These are phyloP conservation scores for Starmera dryadoides DNA, from an alignment of 805 yeast species.

Conservation along the genomic window DNA sequence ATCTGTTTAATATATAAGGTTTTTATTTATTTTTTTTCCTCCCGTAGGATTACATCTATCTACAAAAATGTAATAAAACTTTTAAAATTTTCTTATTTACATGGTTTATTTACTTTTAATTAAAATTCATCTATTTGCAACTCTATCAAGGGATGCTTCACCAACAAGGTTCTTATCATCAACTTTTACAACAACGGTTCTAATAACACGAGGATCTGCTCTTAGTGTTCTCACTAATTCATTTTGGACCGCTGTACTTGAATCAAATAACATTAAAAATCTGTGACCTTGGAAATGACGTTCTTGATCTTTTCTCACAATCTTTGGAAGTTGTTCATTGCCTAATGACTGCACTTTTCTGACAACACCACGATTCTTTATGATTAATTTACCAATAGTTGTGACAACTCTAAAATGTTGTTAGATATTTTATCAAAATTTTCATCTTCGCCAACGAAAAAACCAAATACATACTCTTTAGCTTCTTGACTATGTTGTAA, in stretches of 20 bases:
- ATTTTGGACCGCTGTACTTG: conserved; percentile 78
- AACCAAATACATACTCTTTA: conserved; percentile 33
- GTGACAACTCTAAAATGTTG: conserved; percentile 29
- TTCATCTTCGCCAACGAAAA: background rate
- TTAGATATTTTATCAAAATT: background rate
- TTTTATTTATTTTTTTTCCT: too few relatives aligned
- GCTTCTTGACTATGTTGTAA: conserved; percentile 49
- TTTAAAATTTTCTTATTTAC: too few relatives aligned
- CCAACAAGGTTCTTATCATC: conserved; percentile 44
- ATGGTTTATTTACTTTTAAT: background rate
- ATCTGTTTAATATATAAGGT: too few relatives aligned
- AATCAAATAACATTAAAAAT: conserved; percentile 80
- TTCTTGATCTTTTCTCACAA: conserved; percentile 81
- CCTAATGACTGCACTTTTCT: conserved; percentile 79
- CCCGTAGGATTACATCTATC: too few relatives aligned
- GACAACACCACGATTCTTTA: conserved; percentile 90
- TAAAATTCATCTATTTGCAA: background rate
- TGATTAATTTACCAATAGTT: conserved; percentile 75
- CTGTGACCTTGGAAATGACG: conserved; percentile 86
- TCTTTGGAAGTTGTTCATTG: conserved; percentile 66
- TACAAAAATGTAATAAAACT: too few relatives aligned
- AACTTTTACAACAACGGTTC: conserved; percentile 66
- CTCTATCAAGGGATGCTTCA: conserved; percentile 49
- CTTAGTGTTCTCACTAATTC: conserved; percentile 75
- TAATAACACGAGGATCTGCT: conserved; percentile 85